Conservation (phyloP, 1,139 yeast genomes). For the Meyerozyma guilliermondii region DNA sequence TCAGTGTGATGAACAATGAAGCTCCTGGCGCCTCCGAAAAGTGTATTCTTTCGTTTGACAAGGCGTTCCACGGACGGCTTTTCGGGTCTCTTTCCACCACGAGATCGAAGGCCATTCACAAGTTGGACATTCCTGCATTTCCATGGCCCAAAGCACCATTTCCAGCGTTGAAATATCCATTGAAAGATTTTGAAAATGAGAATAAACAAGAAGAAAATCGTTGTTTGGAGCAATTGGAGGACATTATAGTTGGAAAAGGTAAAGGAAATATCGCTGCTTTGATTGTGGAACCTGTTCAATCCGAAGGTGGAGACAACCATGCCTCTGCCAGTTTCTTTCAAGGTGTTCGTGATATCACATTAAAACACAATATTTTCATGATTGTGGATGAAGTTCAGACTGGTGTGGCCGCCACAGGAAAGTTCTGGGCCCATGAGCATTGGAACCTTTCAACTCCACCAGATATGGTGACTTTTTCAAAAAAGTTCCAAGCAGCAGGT, state of each 20-base stretch:
- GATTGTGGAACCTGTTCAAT: slow-evolving; percentile 68
- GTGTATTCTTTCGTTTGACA: slow-evolving; percentile 64
- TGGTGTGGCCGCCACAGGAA: slow-evolving; percentile 71
- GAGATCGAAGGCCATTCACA: slow-evolving; percentile 71
- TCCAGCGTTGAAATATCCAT: slow-evolving; percentile 62
- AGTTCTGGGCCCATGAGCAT: slow-evolving; percentile 71
- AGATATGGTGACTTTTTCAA: slow-evolving; percentile 71
- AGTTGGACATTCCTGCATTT: slow-evolving; percentile 71
- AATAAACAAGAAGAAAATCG: slow-evolving; percentile 58
- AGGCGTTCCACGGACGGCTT: slow-evolving; percentile 72
- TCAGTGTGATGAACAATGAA: slow-evolving; percentile 59
- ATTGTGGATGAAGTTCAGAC: slow-evolving; percentile 74
- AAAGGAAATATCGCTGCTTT: slow-evolving; percentile 57
- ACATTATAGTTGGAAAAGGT: slow-evolving; percentile 42
- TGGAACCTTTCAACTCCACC: slow-evolving; percentile 61
- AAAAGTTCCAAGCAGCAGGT: slow-evolving; percentile 77
- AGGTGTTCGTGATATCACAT: slow-evolving; percentile 57
- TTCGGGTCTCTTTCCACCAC: slow-evolving; percentile 72
- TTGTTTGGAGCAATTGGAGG: slow-evolving; percentile 55
- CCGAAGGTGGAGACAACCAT: slow-evolving; percentile 76
- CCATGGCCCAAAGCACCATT: slow-evolving; percentile 76
- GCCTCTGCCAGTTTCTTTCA: slow-evolving; percentile 59
- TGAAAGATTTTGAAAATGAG: slow-evolving; percentile 45
- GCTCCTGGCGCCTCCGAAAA: slow-evolving; percentile 66
- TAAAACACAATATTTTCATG: slow-evolving; percentile 53